These are phyloP conservation scores for Phoma sp. DNA, from an alignment of 2,329 filamentous ascomycete genomes.

Conservation along the genomic window DNA sequence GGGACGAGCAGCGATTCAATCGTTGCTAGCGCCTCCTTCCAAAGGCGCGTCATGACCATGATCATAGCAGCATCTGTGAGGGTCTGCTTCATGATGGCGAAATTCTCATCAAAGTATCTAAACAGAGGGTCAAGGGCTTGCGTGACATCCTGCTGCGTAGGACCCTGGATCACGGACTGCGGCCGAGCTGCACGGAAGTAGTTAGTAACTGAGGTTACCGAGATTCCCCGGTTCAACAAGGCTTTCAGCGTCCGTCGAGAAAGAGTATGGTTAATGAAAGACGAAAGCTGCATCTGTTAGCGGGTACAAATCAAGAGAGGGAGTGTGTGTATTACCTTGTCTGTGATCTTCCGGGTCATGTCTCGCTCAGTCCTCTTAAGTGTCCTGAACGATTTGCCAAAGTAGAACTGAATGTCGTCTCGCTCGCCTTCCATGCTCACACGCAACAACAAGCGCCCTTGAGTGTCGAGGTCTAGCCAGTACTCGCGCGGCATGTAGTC, in stretches of 20 bases:
- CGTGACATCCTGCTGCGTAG: conserved; percentile 77
- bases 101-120: conserved; percentile 97
- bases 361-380: conserved; percentile 95
- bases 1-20: conserved; percentile 91
- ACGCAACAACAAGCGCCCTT: conserved; percentile 85
- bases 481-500: conserved; percentile 96
- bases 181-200: conserved; percentile 64
- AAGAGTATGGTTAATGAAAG: conserved; percentile 89
- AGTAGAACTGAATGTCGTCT: conserved; percentile 98
- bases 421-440: conserved; percentile 99
- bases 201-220: conserved; percentile 76
- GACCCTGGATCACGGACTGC: conserved; percentile 59
- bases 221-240: conserved; percentile 76
- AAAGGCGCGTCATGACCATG: conserved; percentile 95
- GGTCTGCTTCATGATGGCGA: conserved; percentile 98
- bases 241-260: conserved; percentile 80
- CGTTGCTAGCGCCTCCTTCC: conserved; percentile 95
- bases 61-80: conserved; percentile 96
- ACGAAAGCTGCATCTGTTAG: conserved; percentile 70
- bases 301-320: not conserved
- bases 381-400: conserved; percentile 94
- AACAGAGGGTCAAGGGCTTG: conserved; percentile 85
- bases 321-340: conserved; percentile 72
- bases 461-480: conserved; percentile 96
- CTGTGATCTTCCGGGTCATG: conserved; percentile 97